Conservation (phyloP, 768 basidiomycete species). For the Podaxis carcinomalis region DNA sequence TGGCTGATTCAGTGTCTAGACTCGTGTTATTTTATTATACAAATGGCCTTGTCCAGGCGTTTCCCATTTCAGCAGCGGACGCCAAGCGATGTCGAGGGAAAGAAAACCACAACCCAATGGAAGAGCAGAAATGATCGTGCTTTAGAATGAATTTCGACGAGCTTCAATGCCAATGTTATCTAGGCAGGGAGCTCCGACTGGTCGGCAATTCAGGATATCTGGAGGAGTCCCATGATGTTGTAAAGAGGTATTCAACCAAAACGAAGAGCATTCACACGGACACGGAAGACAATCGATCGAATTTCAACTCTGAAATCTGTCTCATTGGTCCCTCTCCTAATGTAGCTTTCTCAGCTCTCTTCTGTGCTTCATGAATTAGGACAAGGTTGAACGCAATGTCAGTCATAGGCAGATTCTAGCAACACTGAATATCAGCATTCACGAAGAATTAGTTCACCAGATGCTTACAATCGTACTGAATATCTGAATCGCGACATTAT, state of each 20-base stretch:
- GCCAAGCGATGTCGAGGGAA: no score
- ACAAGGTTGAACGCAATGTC: constrained; percentile 3
- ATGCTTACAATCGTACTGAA: background rate
- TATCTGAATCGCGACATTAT: background rate
- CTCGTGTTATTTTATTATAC: no score
- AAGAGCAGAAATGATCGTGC: no score
- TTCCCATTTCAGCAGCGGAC: no score
- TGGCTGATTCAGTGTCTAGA: no score
- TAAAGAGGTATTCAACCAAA: no score
- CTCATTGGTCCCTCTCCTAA: background rate
- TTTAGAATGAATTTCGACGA: no score
- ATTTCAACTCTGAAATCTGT: background rate
- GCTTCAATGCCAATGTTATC: no score
- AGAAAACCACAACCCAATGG: no score
- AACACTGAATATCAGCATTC: no score
- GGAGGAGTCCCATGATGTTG: background rate
- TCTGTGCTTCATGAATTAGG: background rate
- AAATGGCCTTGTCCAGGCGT: no score
- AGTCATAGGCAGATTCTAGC: background rate
- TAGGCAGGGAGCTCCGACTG: background rate
- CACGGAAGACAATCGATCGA: background rate
- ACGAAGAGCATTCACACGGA: background rate
- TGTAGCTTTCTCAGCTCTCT: background rate
- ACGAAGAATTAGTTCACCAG: no score
- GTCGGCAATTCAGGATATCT: background rate